Conservation (phyloP, 2,329 filamentous ascomycete species). For the Alternaria rosae region DNA sequence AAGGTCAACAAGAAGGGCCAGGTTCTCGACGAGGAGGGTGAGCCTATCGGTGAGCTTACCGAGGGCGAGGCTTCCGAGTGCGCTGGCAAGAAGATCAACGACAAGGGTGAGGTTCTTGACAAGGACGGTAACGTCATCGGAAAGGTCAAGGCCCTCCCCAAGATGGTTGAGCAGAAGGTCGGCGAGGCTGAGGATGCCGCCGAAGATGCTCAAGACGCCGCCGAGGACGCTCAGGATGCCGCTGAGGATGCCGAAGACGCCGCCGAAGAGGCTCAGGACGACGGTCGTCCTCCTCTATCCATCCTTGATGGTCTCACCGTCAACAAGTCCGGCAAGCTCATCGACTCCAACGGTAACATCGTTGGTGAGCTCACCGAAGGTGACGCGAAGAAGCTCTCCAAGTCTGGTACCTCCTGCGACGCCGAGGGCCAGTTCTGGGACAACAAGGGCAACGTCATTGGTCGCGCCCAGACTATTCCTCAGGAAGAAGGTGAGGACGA, state of each 20-base stretch:
- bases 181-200: conserved; percentile 39
- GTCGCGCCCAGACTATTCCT: conserved; percentile 57
- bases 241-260: conserved; percentile 43
- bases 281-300: conserved; percentile 56
- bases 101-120: conserved; percentile 70
- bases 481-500: conserved; percentile 58
- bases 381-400: conserved; percentile 62
- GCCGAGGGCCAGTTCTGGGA: conserved; percentile 62
- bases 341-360: conserved; percentile 56
- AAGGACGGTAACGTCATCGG: conserved; percentile 70
- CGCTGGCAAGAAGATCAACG: conserved; percentile 70
- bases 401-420: conserved; percentile 55
- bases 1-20: conserved; percentile 68
- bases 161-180: conserved; percentile 49
- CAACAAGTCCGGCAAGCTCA: conserved; percentile 61
- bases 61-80: conserved; percentile 68
- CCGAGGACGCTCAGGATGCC: conserved; percentile 44
- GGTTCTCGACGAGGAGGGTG: conserved; percentile 61
- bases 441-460: conserved; percentile 61
- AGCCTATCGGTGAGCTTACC: conserved; percentile 60
- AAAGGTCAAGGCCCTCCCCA: conserved; percentile 63
- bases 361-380: conserved; percentile 60
- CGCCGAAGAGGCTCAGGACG: conserved; percentile 42
- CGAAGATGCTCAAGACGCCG: conserved; percentile 29
- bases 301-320: conserved; percentile 58